phyloP scores from a whole-genome alignment of 208 protist species.

The Plasmodiophora brassicae region DNA sequence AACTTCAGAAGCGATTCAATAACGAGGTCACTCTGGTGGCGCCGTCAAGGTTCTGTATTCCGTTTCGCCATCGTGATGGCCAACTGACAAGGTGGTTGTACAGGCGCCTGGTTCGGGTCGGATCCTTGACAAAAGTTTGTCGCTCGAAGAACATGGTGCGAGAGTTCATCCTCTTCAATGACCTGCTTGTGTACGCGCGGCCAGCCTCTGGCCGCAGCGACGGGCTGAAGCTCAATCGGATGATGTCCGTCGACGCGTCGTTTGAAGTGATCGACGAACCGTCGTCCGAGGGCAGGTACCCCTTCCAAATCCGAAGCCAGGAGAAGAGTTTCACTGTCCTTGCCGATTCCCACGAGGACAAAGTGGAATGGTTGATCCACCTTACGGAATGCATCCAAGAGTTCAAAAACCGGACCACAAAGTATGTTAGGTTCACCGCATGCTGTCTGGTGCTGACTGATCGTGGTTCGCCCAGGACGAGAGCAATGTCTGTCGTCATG shows the following conservation, averaged over 20 bases:
- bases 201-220: background rate
- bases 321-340: constrained; percentile 25
- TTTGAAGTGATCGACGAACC: background rate
- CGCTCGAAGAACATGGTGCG: background rate
- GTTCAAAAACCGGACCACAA: background rate
- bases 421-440: background rate
- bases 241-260: background rate
- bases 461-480: background rate
- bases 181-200: constrained; percentile 5
- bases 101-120: background rate
- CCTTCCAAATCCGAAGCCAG: background rate
- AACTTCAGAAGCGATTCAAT: background rate
- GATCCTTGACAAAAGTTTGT: background rate
- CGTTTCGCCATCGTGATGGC: background rate
- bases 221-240: background rate
- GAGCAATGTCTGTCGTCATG: background rate
- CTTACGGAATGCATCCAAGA: background rate
- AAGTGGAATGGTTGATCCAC: background rate
- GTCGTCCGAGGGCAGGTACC: background rate
- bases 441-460: background rate
- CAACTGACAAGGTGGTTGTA: background rate
- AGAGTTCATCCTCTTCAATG: constrained; percentile 27
- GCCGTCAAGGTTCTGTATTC: background rate
- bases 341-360: background rate
- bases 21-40: background rate